A percentile compares a stretch with the other conserved stretches of the same genome.
phyloP scores from a whole-genome alignment of 306 rosid genomes.

The Begonia masoniana region DNA sequence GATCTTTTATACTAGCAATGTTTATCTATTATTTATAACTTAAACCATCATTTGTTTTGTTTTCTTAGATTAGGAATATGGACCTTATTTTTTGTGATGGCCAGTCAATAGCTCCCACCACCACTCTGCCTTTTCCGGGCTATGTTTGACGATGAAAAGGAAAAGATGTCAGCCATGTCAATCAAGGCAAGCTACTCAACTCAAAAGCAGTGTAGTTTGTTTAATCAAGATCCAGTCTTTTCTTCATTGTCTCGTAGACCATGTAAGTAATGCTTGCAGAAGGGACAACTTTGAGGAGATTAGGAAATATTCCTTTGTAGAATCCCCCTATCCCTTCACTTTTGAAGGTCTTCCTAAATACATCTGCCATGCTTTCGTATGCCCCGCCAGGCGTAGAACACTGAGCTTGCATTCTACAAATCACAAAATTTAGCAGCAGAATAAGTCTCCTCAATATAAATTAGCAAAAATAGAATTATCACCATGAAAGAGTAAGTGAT shows the following conservation, averaged over 20 bases:
- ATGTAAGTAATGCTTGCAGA: constrained; percentile 89
- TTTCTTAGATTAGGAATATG: constrained; percentile 14
- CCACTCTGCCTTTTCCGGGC: constrained; percentile 12
- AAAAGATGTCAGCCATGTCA: constrained; percentile 31
- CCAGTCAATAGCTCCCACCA: constrained; percentile 10
- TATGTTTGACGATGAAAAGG: constrained; percentile 14
- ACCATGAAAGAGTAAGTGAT: constrained; percentile 9
- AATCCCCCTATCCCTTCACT: constrained; percentile 70
- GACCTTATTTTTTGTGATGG: constrained; percentile 31
- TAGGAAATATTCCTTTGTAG: constrained; percentile 91
- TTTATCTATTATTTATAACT: constrained; percentile 5
- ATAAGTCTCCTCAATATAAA: constrained; percentile 10
- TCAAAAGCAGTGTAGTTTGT: constrained; percentile 10
- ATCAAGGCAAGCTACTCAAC: constrained; percentile 4
- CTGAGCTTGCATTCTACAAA: constrained; percentile 91
- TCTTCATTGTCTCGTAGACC: constrained; percentile 85
- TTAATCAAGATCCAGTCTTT: constrained; percentile 68
- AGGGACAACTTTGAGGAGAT: constrained; percentile 87
- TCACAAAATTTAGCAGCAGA: constrained; percentile 4
- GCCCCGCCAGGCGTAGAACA: constrained; percentile 18
- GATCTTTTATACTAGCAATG: too few species aligned
- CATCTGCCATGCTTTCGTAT: constrained; percentile 70
- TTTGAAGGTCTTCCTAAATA: constrained; percentile 69
- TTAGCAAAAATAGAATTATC: constrained; percentile 9
- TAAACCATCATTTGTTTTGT: constrained; percentile 22